A percentile compares a stretch with the other conserved stretches of the same genome.
Conservation (phyloP, 768 basidiomycete species). For the Boletus huronensis region DNA sequence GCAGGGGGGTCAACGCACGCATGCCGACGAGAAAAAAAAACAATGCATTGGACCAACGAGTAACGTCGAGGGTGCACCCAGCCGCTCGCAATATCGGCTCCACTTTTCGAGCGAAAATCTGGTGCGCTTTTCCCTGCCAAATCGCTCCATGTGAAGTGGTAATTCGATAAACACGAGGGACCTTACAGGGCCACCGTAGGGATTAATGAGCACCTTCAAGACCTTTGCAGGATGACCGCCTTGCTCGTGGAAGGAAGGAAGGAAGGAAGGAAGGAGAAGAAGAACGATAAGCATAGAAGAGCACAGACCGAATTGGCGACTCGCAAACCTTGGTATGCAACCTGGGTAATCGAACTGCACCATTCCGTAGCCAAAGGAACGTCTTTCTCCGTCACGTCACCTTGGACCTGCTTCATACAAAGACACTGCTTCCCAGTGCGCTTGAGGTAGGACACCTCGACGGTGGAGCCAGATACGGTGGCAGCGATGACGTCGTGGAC, state of each 20-base stretch:
- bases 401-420: slow-evolving; percentile 37
- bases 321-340: slow-evolving; percentile 55
- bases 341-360: slow-evolving; percentile 50
- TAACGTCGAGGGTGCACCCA: slow-evolving; percentile 57
- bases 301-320: neutral
- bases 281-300: slow-evolving; percentile 1
- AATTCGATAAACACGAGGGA: neutral
- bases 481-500: slow-evolving; percentile 56
- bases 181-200: slow-evolving; percentile 72
- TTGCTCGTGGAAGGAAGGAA: slow-evolving; percentile 12
- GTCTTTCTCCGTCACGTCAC: slow-evolving; percentile 38
- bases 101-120: slow-evolving; percentile 53
- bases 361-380: slow-evolving; percentile 43
- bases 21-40: neutral
- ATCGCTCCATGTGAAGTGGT: neutral
- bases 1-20: neutral
- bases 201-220: slow-evolving; percentile 75
- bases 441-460: slow-evolving; percentile 52
- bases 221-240: slow-evolving; percentile 54
- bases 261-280: neutral
- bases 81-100: slow-evolving; percentile 73
- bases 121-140: slow-evolving; percentile 56
- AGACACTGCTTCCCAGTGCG: slow-evolving; percentile 43
- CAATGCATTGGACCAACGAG: slow-evolving; percentile 43
- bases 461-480: slow-evolving; percentile 31